These are phyloP conservation scores for Candida nonsorbophila DNA, from an alignment of 805 yeast genomes.

Conservation along the genomic window DNA sequence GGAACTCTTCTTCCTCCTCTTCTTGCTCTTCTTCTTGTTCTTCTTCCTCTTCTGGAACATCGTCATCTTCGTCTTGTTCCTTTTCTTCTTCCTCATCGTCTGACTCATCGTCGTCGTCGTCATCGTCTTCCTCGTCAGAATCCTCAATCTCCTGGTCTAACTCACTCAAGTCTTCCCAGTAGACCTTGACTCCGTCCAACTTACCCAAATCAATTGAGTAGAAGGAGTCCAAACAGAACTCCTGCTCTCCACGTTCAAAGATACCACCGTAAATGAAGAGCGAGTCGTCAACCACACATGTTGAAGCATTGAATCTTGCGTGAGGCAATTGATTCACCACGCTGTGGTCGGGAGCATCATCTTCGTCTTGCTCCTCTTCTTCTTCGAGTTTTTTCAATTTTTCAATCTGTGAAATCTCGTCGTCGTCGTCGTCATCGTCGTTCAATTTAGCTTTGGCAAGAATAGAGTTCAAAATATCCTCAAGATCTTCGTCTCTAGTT, in stretches of 20 bases:
- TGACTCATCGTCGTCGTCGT: constrained; percentile 39
- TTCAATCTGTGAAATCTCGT: constrained; percentile 31
- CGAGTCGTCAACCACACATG: constrained; percentile 79
- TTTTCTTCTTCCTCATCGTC: constrained; percentile 60
- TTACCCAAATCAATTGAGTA: constrained; percentile 82
- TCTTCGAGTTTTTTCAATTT: constrained; percentile 27
- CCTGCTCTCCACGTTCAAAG: constrained; percentile 85
- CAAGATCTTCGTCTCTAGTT: constrained; percentile 73
- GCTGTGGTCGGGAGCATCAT: constrained; percentile 45
- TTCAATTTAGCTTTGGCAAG: constrained; percentile 67
- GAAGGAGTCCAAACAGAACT: constrained; percentile 76
- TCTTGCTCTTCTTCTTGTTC: constrained; percentile 61
- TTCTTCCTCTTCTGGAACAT: constrained; percentile 58
- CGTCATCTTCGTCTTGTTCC: constrained; percentile 34
- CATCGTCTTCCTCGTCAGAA: constrained; percentile 63
- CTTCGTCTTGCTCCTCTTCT: constrained; percentile 37
- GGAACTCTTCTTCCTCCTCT: constrained; percentile 62
- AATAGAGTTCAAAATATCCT: constrained; percentile 70
- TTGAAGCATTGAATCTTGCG: constrained; percentile 79
- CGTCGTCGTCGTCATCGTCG: constrained; percentile 52
- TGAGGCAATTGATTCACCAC: constrained; percentile 69
- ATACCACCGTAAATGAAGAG: constrained; percentile 86
- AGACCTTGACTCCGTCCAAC: constrained; percentile 80
- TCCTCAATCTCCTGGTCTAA: constrained; percentile 47
- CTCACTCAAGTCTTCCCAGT: constrained; percentile 82